Evolutionary conservation across 257 asterid species (phyloP).

Genomic region (Apocynum venetum): DNA sequence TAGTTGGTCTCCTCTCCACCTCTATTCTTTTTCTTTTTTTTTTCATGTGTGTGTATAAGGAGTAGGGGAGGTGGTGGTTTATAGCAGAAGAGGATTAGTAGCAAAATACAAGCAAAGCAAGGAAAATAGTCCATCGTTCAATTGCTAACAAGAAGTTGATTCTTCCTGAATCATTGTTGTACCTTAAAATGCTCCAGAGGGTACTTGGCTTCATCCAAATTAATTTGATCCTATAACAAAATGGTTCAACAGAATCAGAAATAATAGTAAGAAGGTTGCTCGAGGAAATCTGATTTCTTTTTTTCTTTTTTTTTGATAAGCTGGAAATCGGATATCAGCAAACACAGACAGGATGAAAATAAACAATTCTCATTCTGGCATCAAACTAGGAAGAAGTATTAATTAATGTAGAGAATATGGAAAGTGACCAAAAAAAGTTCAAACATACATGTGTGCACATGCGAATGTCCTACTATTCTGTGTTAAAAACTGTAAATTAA

Average conservation of each 20-base stretch:
- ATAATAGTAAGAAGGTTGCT: neutral
- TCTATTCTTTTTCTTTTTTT: too few species aligned
- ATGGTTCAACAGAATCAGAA: conserved; percentile 30
- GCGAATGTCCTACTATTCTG: neutral
- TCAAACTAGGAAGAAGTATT: neutral
- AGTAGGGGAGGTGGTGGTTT: neutral
- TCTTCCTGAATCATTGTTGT: conserved; percentile 17
- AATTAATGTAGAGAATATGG: neutral
- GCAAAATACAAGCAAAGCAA: neutral
- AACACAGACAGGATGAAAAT: neutral
- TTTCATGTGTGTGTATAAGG: neutral
- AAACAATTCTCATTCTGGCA: conserved; percentile 5
- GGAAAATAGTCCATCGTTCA: neutral
- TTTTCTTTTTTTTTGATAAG: too few species aligned
- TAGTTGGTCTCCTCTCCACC: neutral
- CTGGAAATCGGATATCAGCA: neutral
- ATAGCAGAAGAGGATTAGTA: neutral
- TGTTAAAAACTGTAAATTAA: neutral
- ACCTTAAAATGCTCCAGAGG: conserved; percentile 94
- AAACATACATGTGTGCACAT: neutral
- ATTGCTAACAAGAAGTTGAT: neutral
- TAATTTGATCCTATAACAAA: conserved; percentile 83
- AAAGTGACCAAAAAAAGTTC: neutral
- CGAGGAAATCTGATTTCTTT: neutral
- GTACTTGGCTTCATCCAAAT: conserved; percentile 70